Evolutionary conservation across 1,139 yeast species (phyloP), one percentile per base, ranked within the genome.

Genomic region (Hyphopichia fennica): DNA sequence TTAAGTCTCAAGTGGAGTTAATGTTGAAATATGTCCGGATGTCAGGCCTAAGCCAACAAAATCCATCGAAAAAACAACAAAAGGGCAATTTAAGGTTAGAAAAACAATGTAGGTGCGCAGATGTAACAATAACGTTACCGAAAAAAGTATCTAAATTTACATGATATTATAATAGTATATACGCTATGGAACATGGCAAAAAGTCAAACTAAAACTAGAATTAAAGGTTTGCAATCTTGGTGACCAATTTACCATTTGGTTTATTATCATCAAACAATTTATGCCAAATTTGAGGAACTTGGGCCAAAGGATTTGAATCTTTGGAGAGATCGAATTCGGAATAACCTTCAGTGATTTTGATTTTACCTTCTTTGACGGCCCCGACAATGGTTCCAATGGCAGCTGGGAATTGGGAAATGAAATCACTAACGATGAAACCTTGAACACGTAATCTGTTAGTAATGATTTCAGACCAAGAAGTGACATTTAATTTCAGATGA

Each of bases 351-450:
- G 53, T 50, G 16, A 63, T 47, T 25, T 61, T 63, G 43, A 81
- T 53, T 40, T 70, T 65, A 17, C 84, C 84, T 13, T 57, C 51
- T 43, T 65, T 55, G 40, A 75, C 57, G 43, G 64, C 70, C 10
- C 54, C 53, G 10, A 54, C 53, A 39, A 80, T 58, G 20, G 56
- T 62, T 9, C 42, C 45, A 35, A 69, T 50, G n/a, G 71, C 82
- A 43, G 63, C 63, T 3, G 63, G 62, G 52, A 63, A 67, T 35
- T 67, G 54, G 2, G 49, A 52, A 15, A 46, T 45, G 51, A 51
- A 66, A 50, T 79, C 80, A 28, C 58, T 42, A 22, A 77, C 69
- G 41, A 79, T 58, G 48, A 79, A 70, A 16, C 86, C 86, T 45
- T 62, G 62, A 32, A 79, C 69, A 1, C 63, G 65, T 46, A 81